phyloP scores from a whole-genome alignment of 805 yeast genomes.

The Candida gorgasii region DNA sequence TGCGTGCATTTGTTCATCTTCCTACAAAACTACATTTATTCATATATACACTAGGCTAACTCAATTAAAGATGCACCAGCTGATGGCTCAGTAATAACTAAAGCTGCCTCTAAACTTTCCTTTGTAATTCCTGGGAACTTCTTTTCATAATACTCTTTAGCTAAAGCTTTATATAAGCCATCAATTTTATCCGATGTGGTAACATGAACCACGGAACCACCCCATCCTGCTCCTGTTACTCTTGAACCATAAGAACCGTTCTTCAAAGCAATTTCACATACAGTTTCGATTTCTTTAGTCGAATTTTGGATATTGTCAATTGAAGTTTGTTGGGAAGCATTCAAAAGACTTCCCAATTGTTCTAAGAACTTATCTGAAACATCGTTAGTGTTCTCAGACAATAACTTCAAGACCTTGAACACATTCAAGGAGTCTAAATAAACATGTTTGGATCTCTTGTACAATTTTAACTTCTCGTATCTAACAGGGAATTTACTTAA shows the following conservation, averaged over 20 bases:
- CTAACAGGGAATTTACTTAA: conserved; percentile 57
- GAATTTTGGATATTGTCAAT: conserved; percentile 51
- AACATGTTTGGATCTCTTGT: conserved; percentile 63
- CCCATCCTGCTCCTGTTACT: conserved; percentile 81
- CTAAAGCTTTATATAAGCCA: conserved; percentile 43
- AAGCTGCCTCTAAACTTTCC: conserved; percentile 48
- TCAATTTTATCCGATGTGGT: conserved; percentile 46
- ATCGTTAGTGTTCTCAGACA: conserved; percentile 24
- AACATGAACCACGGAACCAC: conserved; percentile 71
- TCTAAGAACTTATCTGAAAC: conserved; percentile 35
- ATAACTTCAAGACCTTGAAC: conserved; percentile 45
- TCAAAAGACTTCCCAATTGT: conserved; percentile 56
- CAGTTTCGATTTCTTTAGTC: conserved; percentile 51
- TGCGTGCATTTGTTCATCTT: too few species aligned
- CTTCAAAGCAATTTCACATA: conserved; percentile 53
- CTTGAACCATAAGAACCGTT: conserved; percentile 68
- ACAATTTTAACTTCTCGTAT: conserved; percentile 54
- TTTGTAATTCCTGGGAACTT: conserved; percentile 50
- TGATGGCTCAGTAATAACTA: conserved; percentile 57
- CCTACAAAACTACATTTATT: too few species aligned
- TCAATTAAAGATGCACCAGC: conserved; percentile 45
- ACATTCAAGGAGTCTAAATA: conserved; percentile 63
- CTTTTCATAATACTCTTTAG: conserved; percentile 50
- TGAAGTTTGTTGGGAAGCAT: conserved; percentile 54
- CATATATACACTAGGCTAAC: conserved; percentile 8